Evolutionary conservation across 345 rosid genomes (phyloP).

Genomic region (Euphorbia tirucalli): DNA sequence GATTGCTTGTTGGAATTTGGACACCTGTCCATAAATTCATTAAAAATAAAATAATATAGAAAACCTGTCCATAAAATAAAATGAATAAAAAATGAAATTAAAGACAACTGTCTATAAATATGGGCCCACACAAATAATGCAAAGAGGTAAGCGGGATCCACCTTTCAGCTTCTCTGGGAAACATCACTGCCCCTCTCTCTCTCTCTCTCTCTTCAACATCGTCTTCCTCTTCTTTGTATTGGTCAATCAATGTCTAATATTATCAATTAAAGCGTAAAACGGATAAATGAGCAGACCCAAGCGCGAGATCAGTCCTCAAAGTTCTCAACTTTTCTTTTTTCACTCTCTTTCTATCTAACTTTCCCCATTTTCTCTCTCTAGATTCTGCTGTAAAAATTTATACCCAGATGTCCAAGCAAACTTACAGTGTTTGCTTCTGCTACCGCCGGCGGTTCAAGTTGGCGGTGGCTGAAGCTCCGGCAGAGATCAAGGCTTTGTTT

Average conservation of each 20-base stretch:
- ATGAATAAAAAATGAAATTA: no score
- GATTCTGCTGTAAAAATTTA: no score
- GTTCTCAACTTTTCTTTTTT: no score
- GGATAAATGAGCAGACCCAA: no score
- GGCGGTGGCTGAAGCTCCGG: slow-evolving; percentile 72
- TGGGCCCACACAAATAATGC: not conserved
- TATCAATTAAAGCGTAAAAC: no score
- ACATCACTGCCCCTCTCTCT: not conserved
- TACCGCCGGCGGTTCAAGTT: slow-evolving; percentile 76
- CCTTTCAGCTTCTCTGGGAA: not conserved
- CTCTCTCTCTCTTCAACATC: not conserved
- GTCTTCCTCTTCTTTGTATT: no score
- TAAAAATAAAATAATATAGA: no score
- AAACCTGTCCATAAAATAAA: no score
- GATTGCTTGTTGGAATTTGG: no score
- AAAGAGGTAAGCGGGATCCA: not conserved
- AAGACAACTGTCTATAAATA: not conserved
- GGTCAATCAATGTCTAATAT: no score
- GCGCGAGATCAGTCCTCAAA: not conserved
- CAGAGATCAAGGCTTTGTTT: slow-evolving; percentile 58
- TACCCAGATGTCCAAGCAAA: slow-evolving; percentile 57
- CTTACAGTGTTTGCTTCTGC: slow-evolving; percentile 70
- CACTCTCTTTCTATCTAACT: not conserved
- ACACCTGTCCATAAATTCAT: no score
- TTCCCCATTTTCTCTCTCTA: not conserved